These are phyloP conservation scores for Elsinoe batatas DNA, from an alignment of 2,329 filamentous ascomycete genomes.

Conservation along the genomic window DNA sequence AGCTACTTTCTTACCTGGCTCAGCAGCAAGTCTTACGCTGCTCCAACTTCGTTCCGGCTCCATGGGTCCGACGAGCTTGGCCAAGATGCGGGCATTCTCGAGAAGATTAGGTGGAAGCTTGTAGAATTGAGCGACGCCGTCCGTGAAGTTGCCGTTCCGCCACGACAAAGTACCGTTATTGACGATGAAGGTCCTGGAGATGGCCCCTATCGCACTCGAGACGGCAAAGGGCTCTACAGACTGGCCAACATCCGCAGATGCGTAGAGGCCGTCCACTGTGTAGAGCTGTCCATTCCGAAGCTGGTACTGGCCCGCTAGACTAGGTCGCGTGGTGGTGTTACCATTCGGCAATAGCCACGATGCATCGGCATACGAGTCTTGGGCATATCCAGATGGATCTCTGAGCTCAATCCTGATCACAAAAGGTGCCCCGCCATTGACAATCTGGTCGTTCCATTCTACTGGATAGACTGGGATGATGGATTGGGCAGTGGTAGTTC, in stretches of 20 bases:
- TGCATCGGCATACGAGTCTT: not conserved
- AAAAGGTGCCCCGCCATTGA: constrained; percentile 26
- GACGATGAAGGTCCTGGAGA: constrained; percentile 24
- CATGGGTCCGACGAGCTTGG: constrained; percentile 22
- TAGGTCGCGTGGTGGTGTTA: constrained; percentile 25
- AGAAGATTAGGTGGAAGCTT: constrained; percentile 20
- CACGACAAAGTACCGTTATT: constrained; percentile 23
- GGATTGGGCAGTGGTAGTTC: constrained; percentile 21
- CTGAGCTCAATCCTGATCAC: constrained; percentile 24
- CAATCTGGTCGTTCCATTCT: constrained; percentile 21
- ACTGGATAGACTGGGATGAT: constrained; percentile 23
- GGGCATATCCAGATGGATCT: constrained; percentile 13
- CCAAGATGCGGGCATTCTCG: constrained; percentile 23
- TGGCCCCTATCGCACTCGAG: constrained; percentile 18
- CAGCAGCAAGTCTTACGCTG: constrained; percentile 21
- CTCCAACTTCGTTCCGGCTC: constrained; percentile 21
- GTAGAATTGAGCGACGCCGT: constrained; percentile 26
- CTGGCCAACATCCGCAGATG: constrained; percentile 21
- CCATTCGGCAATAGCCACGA: constrained; percentile 25
- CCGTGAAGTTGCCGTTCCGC: constrained; percentile 25
- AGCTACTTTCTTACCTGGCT: constrained; percentile 16
- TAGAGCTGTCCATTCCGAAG: constrained; percentile 23
- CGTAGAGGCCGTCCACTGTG: constrained; percentile 18
- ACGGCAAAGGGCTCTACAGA: constrained; percentile 22
- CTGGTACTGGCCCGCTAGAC: constrained; percentile 23